A percentile compares a stretch with the other conserved stretches of the same genome.
Evolutionary conservation across 306 rosid species (phyloP).

Genomic region (Lablab purpureus): DNA sequence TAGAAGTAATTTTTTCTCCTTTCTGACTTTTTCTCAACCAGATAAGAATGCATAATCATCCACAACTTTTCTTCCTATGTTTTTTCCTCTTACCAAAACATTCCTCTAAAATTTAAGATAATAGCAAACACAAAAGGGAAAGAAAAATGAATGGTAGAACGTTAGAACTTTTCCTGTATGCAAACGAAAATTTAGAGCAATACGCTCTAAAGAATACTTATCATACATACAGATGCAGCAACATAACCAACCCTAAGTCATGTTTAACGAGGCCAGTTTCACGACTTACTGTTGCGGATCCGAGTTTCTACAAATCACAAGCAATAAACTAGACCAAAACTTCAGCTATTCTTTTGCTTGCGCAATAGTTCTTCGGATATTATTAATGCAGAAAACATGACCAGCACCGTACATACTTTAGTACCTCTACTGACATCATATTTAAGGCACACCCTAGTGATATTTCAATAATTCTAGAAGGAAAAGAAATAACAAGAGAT

Average conservation of each 20-base stretch:
- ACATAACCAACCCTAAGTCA: not conserved
- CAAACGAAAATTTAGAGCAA: not conserved
- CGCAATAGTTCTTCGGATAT: not conserved
- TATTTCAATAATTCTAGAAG: constrained; percentile 32
- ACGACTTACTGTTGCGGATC: not conserved
- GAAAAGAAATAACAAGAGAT: not conserved
- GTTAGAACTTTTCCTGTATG: not conserved
- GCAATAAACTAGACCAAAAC: not conserved
- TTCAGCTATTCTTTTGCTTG: constrained; percentile 1
- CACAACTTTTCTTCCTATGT: not conserved
- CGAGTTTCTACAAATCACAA: not conserved
- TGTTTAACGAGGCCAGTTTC: not conserved
- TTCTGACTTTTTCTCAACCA: not conserved
- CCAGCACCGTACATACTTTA: not conserved
- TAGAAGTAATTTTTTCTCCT: not conserved
- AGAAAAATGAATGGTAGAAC: not conserved
- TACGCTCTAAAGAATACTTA: not conserved
- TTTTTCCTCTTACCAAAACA: not conserved
- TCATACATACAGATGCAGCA: not conserved
- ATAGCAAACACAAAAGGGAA: not conserved
- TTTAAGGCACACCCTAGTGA: not conserved
- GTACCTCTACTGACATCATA: constrained; percentile 6
- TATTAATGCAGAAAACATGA: not conserved
- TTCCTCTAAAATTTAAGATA: not conserved
- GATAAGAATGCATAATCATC: too few relatives aligned